Conservation (phyloP, 1,284 basidiomycete genomes). For the Cystobasidiaceae sp. region DNA sequence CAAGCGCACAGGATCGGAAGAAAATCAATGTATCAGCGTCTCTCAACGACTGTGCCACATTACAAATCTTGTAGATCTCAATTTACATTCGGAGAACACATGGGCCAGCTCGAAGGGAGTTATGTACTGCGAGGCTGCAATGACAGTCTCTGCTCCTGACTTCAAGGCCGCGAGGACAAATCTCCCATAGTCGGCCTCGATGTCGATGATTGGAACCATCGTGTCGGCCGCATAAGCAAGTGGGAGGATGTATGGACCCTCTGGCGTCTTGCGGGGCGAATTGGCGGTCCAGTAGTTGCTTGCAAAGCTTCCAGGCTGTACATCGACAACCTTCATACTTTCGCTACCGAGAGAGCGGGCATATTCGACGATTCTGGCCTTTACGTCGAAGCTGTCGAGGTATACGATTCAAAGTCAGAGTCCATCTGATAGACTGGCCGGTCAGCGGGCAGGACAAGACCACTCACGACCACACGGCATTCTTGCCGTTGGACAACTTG, state of each 20-base stretch:
- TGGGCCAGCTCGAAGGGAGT: neutral
- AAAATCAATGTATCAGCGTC: too few relatives aligned
- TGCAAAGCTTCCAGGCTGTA: constrained; percentile 35
- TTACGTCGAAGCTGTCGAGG: neutral
- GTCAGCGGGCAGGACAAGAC: neutral
- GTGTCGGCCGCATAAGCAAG: constrained; percentile 28
- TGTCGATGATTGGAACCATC: constrained; percentile 33
- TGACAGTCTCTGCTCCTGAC: neutral
- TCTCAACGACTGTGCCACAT: too few relatives aligned
- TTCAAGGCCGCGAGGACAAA: constrained; percentile 37
- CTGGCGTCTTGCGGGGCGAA: constrained; percentile 20
- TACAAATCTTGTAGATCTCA: too few relatives aligned
- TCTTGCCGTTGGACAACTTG: constrained; percentile 35
- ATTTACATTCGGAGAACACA: neutral
- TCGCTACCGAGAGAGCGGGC: constrained; percentile 30
- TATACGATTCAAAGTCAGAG: neutral
- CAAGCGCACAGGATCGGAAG: too few relatives aligned
- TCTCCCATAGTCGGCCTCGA: constrained; percentile 35
- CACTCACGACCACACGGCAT: constrained; percentile 34
- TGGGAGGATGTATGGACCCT: constrained; percentile 30
- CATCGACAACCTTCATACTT: constrained; percentile 30
- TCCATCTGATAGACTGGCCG: neutral
- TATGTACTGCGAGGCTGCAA: neutral
- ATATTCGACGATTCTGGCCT: constrained; percentile 38
- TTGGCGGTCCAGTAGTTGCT: constrained; percentile 32